phyloP scores from a whole-genome alignment of 768 basidiomycete genomes.

The Phlegmacium glaucopus region DNA sequence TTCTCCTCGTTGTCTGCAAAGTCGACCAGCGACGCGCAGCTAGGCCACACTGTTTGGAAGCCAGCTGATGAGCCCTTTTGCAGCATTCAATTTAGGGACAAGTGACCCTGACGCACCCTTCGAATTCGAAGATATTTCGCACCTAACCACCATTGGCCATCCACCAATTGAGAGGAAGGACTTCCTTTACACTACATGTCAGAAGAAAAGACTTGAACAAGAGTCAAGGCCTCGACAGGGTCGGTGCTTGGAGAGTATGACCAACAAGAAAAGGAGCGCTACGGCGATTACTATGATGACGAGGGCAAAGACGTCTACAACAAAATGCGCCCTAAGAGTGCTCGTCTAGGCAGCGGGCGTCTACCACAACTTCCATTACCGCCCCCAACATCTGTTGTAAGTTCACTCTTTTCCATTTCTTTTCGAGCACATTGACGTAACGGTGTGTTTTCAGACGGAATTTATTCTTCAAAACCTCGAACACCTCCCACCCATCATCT shows the following conservation, averaged over 20 bases:
- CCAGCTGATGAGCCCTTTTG: constrained; percentile 57
- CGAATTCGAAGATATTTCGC: constrained; percentile 70
- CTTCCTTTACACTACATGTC: constrained; percentile 50
- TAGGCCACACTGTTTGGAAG: constrained; percentile 4
- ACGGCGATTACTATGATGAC: constrained; percentile 37
- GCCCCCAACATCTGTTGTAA: constrained; percentile 62
- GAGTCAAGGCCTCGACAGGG: constrained; percentile 28
- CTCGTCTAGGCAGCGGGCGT: constrained; percentile 54
- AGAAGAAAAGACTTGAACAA: constrained; percentile 65
- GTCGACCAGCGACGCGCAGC: constrained; percentile 13
- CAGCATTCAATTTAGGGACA: constrained; percentile 50
- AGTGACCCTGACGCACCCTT: constrained; percentile 53
- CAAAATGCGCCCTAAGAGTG: constrained; percentile 38
- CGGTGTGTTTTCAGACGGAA: constrained; percentile 64
- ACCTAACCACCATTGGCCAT: constrained; percentile 41
- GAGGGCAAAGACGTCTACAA: constrained; percentile 51
- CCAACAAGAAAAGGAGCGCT: constrained; percentile 23
- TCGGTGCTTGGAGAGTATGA: constrained; percentile 15
- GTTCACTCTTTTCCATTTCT: constrained; percentile 23
- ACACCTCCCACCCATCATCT: constrained; percentile 73
- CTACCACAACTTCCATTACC: constrained; percentile 58
- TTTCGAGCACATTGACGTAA: too few species aligned
- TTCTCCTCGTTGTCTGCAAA: constrained; percentile 8
- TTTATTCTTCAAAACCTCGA: constrained; percentile 87
- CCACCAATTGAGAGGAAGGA: constrained; percentile 32